Evolutionary conservation across 2,329 filamentous ascomycete species (phyloP), one percentile per base, ranked within the genome.

Genomic region (Phaeosphaeria sp.): DNA sequence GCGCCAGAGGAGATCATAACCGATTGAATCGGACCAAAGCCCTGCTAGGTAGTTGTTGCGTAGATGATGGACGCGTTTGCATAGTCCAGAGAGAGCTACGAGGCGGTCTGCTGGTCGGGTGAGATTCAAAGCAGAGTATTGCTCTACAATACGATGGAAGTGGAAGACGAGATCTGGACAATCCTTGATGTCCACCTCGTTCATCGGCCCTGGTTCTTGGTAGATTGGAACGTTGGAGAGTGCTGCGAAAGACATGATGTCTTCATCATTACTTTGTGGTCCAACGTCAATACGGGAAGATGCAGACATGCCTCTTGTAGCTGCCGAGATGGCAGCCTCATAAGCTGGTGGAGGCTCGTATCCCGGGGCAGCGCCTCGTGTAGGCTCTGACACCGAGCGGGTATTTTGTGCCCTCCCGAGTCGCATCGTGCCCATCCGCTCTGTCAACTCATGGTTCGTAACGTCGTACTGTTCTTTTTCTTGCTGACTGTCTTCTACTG

Each of bases 1-100:
- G 18, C 65, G 58, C 63, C 63, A 68, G 4, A 65, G n/a, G 17
- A 68, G 58, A 33, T 66, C 63, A 43, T 58, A 63, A 9, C 51
- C 49, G n/a, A 68, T 30, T 1, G 63, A 64, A 11, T 68, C 62
- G 6, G 44, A 44, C 65, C 64, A 68, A 3, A 68, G 50, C 11
- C 64, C 62, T 6, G 64, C 62, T 0, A 59, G 42, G 36, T 61
- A 65, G 23, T 58, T 49, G 36, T 61, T 58, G 6, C 65, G 60
- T 5, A 67, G 30, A 54, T 59, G 55, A 15, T 62, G 57, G 2
- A 65, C 52, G 10, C 58, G 57, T 21, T 57, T 59, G 44, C 53
- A 61, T 2, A 68, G 30, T 7, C 65, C 64, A 6, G 62, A 64
- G 9, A 68, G 47, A 2, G 65, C 64, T 0, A 62, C 56, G 1